Evolutionary conservation across 1,139 yeast genomes (phyloP).

Genomic region (Pneumocystis wakefieldiae): DNA sequence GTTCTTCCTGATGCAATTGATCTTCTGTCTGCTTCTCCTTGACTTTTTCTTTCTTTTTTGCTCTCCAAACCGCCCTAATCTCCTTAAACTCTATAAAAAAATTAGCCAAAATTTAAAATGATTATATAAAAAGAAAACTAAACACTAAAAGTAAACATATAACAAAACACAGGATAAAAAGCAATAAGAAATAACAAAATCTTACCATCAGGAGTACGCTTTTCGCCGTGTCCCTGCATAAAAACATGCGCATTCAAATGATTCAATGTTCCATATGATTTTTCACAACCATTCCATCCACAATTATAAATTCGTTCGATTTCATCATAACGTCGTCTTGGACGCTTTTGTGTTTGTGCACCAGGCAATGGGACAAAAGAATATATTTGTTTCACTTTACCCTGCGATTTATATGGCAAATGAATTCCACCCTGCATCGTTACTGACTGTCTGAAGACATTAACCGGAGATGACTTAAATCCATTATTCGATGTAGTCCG

Average conservation of each 20-base stretch:
- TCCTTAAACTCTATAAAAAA: constrained; percentile 32
- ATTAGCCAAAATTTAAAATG: not conserved
- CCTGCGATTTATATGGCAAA: not conserved
- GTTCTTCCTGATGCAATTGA: not conserved
- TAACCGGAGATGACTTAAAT: not conserved
- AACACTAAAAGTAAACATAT: no score
- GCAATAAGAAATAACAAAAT: not conserved
- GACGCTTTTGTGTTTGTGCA: constrained; percentile 31
- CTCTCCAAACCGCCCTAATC: constrained; percentile 26
- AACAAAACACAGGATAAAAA: no score
- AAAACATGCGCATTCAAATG: constrained; percentile 65
- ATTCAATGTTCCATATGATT: constrained; percentile 62
- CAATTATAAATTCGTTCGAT: constrained; percentile 54
- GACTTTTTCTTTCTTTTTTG: constrained; percentile 18
- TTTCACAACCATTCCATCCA: constrained; percentile 43
- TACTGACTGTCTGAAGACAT: not conserved
- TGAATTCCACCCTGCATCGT: not conserved
- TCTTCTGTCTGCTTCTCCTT: not conserved
- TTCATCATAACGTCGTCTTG: constrained; percentile 55
- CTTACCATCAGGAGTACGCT: constrained; percentile 44
- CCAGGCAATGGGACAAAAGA: constrained; percentile 22
- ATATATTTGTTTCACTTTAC: constrained; percentile 15
- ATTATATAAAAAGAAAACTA: not conserved
- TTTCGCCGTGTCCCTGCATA: constrained; percentile 56
- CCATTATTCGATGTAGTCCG: not conserved